These are phyloP conservation scores for Talaromyces sp. DNA, from an alignment of 2,329 filamentous ascomycete species.

Conservation along the genomic window DNA sequence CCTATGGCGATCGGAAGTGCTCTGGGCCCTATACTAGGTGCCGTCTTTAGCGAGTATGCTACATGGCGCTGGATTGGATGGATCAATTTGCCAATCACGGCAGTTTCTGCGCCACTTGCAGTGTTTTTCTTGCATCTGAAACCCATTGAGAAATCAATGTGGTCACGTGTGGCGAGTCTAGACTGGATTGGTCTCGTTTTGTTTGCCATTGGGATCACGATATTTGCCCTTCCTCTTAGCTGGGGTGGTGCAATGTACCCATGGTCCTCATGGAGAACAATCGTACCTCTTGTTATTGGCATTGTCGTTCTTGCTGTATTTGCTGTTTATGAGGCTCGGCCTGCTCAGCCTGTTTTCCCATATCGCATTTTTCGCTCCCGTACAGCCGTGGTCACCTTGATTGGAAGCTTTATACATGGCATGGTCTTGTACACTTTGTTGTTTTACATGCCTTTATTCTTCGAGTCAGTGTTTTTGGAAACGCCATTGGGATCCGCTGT, in stretches of 20 bases:
- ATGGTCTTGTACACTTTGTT: slow-evolving; percentile 36
- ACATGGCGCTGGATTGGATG: slow-evolving; percentile 36
- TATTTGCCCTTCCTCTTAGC: slow-evolving; percentile 31
- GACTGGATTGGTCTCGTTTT: slow-evolving; percentile 31
- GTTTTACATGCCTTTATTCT: slow-evolving; percentile 48
- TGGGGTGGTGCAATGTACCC: slow-evolving; percentile 30
- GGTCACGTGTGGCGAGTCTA: slow-evolving; percentile 21
- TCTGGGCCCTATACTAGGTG: slow-evolving; percentile 45
- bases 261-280: slow-evolving; percentile 30
- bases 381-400: slow-evolving; percentile 32
- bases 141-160: slow-evolving; percentile 52
- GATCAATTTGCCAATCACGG: slow-evolving; percentile 29
- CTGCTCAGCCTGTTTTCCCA: slow-evolving; percentile 39
- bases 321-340: slow-evolving; percentile 18
- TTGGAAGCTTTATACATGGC: slow-evolving; percentile 38
- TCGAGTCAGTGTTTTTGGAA: slow-evolving; percentile 36
- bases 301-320: slow-evolving; percentile 25
- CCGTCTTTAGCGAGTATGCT: slow-evolving; percentile 23
- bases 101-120: slow-evolving; percentile 24
- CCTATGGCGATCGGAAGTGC: slow-evolving; percentile 41
- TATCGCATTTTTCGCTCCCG: slow-evolving; percentile 45
- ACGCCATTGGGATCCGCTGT: slow-evolving; percentile 13
- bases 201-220: slow-evolving; percentile 26
- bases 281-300: slow-evolving; percentile 30
- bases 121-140: slow-evolving; percentile 26